These are phyloP conservation scores for Fusarium chuoi DNA, from an alignment of 2,329 filamentous ascomycete genomes.

Conservation along the genomic window DNA sequence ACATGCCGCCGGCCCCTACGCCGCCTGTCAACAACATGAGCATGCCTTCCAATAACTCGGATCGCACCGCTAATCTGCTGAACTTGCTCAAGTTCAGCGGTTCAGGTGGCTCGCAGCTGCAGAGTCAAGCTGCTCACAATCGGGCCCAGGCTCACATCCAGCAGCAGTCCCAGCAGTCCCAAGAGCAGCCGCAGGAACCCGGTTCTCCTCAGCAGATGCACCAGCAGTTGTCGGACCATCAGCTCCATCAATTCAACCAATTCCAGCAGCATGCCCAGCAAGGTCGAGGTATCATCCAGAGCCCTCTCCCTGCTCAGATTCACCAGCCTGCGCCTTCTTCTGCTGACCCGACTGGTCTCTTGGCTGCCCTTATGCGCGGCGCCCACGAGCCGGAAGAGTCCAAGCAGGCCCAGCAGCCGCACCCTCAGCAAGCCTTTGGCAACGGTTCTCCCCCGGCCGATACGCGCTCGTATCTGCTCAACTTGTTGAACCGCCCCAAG, in stretches of 20 bases:
- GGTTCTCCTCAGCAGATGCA: slow-evolving; percentile 37
- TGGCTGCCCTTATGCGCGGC: slow-evolving; percentile 70
- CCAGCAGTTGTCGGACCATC: slow-evolving; percentile 41
- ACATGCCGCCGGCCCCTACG: slow-evolving; percentile 64
- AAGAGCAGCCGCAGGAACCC: slow-evolving; percentile 31
- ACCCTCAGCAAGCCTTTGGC: slow-evolving; percentile 53
- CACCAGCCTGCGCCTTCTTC: slow-evolving; percentile 67
- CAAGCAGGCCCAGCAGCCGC: slow-evolving; percentile 42
- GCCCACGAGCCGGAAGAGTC: slow-evolving; percentile 60
- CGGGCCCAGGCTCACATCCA: slow-evolving; percentile 20
- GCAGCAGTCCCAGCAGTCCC: slow-evolving; percentile 32
- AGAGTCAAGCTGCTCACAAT: slow-evolving; percentile 47
- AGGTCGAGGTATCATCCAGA: slow-evolving; percentile 35
- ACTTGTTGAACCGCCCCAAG: slow-evolving; percentile 84
- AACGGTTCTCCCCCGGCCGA: slow-evolving; percentile 68
- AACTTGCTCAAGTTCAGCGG: slow-evolving; percentile 71
- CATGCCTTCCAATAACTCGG: slow-evolving; percentile 52
- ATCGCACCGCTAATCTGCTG: slow-evolving; percentile 66
- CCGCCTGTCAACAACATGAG: slow-evolving; percentile 55
- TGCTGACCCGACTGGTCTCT: slow-evolving; percentile 66
- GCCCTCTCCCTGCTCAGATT: slow-evolving; percentile 53
- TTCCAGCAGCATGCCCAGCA: slow-evolving; percentile 44
- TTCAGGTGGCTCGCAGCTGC: slow-evolving; percentile 47
- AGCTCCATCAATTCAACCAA: slow-evolving; percentile 43
- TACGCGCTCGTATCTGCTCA: slow-evolving; percentile 86